Base-by-base conservation (phyloP, 768 basidiomycete genomes). In the Xerocomellus intermedius region DNA sequence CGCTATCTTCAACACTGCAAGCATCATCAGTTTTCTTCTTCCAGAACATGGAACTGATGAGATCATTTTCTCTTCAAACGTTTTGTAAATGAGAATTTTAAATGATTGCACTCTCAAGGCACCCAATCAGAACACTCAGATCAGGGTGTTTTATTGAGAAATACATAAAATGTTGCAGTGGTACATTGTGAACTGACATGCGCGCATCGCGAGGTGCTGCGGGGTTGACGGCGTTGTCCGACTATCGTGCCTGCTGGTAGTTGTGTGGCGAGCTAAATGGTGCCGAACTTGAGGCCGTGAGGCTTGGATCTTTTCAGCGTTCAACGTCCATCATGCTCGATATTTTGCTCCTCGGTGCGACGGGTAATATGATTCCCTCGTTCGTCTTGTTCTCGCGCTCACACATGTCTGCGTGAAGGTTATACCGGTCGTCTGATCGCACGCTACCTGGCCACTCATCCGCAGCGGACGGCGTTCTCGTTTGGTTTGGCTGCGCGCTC, bases 401-500 rank as follows among this genome's bases (percentile, higher is more conserved):
- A 69, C 45, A 19, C n/a, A 36, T 43, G 39, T 30, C 52, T 30
- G 38, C 37, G 28, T 55, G 44, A 47, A 76, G 88, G 88, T 17
- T 86, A 80, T 66, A 87, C 87, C 2, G 93, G 91, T 3, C 76
- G 79, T 26, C 80, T 91, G 48, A 82, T 88, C 30, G 74, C 81
- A 9, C 74, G 78, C 38, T 91, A 94, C 70, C 81, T 97, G 28
- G 71, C 76, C 2, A 59, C 73, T 4, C 89, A 94, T 62, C 81
- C 83, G 0, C 79, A 89, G 49, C 75, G 80, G 14, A 58, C 73
- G 4, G 58, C 67, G 2, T 93, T 93, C 75, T 81, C 81, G 0
- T 81, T 91, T 51, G 83, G 82, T 17, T 68, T 92, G 30, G 87
- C 82, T 19, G 92, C 84, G 13, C 79, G 93, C 48, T 91, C 88